Percentiles rank a stretch among this genome's conserved stretches.
Conservation (phyloP, 768 basidiomycete genomes). For the Serpula lacrymans region DNA sequence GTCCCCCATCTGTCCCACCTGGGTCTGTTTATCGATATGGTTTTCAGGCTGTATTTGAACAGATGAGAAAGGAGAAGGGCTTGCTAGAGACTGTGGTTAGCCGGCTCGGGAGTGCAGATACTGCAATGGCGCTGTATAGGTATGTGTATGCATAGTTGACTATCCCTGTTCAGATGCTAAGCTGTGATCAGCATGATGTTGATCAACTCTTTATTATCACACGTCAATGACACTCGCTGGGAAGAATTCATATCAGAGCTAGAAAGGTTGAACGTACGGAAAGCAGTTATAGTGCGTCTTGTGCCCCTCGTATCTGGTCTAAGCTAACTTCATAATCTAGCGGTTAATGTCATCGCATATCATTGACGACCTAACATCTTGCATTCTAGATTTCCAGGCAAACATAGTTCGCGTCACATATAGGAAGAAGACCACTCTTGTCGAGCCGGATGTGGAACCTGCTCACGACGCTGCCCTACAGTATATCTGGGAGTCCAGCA, state of each 20-base stretch:
- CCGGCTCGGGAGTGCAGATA: conserved; percentile 77
- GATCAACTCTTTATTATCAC: conserved; percentile 79
- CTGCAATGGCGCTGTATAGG: conserved; percentile 84
- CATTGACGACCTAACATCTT: conserved; percentile 77
- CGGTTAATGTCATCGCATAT: conserved; percentile 81
- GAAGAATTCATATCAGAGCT: conserved; percentile 74
- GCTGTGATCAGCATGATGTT: conserved; percentile 70
- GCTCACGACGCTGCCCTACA: conserved; percentile 54
- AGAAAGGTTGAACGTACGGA: conserved; percentile 73
- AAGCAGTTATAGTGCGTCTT: conserved; percentile 71
- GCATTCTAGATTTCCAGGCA: conserved; percentile 84
- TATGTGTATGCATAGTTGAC: conserved; percentile 19
- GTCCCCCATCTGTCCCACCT: conserved; percentile 48
- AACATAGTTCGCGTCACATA: conserved; percentile 78
- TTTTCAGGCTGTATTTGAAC: conserved; percentile 78
- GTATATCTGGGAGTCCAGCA: conserved; percentile 66
- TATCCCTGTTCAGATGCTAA: conserved; percentile 5
- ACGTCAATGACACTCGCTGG: conserved; percentile 77
- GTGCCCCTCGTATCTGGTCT: background rate
- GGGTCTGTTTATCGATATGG: conserved; percentile 82
- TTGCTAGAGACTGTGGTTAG: conserved; percentile 81
- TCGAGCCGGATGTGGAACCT: conserved; percentile 64
- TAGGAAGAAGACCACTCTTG: conserved; percentile 74
- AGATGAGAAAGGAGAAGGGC: conserved; percentile 70
- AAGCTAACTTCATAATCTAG: conserved; percentile 35